Evolutionary conservation across 1,284 basidiomycete genomes (phyloP), one percentile per base, ranked within the genome.

Genomic region (Ustilago lituana): DNA sequence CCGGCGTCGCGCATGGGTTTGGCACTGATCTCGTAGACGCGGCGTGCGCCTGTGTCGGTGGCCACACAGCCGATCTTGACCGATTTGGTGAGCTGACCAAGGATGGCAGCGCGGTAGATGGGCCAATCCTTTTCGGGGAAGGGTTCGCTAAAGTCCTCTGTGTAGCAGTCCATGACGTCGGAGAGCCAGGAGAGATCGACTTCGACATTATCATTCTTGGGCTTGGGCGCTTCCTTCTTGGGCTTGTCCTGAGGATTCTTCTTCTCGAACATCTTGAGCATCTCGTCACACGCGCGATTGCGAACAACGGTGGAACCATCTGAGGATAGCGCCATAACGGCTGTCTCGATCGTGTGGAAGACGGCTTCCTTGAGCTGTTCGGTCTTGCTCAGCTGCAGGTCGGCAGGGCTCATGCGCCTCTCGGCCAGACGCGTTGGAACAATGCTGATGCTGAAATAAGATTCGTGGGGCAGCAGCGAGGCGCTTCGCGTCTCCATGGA

Each of bases 241-340:
- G 46, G 44, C 36, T 52, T 49, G 24, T 72, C 69, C 44, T 72
- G 69, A 10, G 68, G 71, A 22, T 59, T 60, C 24, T 63, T 63
- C 54, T 58, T 63, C 36, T 66, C 41, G 39, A 76, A 76, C n/a
- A 52, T 48, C 36, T 55, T 58, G 20, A 79, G 55, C 32, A 74
- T 29, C 45, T 79, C 76, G 39, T 77, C 73, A 51, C 71, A 74
- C 20, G 73, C 73, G n/a, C 66, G 61, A 19, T 79, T 79, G 35
- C 70, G 66, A 14, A 77, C 36, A 33, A 76, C 68, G 31, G 61
- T 68, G 36, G 63, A 66, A 29, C 75, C 75, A 33, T 79, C 77
- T 6, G 68, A 50, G 19, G 73, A 74, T 17, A 76, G 50, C 9
- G 73, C 76, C 61, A 79, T 38, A 47, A 77, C 41, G 33, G 76